A percentile compares a stretch with the other conserved stretches of the same genome.
These are phyloP conservation scores for Cicer judaicum DNA, from an alignment of 306 rosid species.

Conservation along the genomic window DNA sequence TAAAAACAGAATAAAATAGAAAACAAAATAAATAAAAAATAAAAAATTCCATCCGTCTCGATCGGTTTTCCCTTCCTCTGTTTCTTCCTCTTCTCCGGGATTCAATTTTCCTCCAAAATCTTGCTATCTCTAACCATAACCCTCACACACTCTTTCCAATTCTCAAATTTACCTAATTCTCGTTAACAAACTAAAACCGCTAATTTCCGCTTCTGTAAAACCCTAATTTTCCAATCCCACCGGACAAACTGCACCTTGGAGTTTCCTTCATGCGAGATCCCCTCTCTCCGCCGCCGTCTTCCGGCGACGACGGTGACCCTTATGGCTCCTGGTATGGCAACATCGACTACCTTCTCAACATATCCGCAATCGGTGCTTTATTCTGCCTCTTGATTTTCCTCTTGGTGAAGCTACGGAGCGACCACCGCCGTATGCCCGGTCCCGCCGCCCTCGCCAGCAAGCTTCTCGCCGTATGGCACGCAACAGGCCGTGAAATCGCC, in stretches of 20 bases:
- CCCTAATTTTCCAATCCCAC: constrained; percentile 48
- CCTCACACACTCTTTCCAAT: constrained; percentile 11
- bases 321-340: constrained; percentile 80
- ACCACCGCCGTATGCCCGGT: constrained; percentile 92
- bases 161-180: neutral
- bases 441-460: constrained; percentile 74
- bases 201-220: constrained; percentile 32
- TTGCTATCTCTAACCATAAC: constrained; percentile 43
- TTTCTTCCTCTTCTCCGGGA: neutral
- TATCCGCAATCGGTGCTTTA: constrained; percentile 81
- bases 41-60: constrained; percentile 21
- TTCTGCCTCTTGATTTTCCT: constrained; percentile 79
- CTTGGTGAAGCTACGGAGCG: constrained; percentile 92
- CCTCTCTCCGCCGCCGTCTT: constrained; percentile 63
- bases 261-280: constrained; percentile 43
- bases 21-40: too few relatives aligned
- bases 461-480: constrained; percentile 96
- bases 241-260: constrained; percentile 22
- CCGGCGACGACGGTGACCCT: constrained; percentile 52
- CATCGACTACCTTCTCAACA: constrained; percentile 86
- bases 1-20: constrained; percentile 24
- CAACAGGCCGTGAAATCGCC: constrained; percentile 81
- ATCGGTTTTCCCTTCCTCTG: neutral
- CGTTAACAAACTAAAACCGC: constrained; percentile 15
- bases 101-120: constrained; percentile 22